These are phyloP conservation scores for Epichloe hybrida DNA, from an alignment of 2,329 filamentous ascomycete genomes.

Conservation along the genomic window DNA sequence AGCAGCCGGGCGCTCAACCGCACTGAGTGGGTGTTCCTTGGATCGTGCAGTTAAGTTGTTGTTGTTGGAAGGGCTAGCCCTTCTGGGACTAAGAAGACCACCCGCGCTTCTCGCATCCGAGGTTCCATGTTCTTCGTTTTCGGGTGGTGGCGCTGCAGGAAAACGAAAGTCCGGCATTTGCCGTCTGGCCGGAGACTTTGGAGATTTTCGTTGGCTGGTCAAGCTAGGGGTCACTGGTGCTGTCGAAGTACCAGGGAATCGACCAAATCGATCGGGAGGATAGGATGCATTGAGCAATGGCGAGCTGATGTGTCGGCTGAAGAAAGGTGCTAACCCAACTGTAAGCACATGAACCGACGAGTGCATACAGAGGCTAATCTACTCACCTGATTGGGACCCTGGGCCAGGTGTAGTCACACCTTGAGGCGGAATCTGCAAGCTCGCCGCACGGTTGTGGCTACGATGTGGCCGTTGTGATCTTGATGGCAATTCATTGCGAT, in stretches of 20 bases:
- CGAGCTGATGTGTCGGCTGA: constrained; percentile 32
- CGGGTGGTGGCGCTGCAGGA: constrained; percentile 32
- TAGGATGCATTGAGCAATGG: constrained; percentile 43
- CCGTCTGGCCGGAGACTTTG: constrained; percentile 13
- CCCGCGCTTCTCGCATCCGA: constrained; percentile 21
- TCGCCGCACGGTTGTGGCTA: constrained; percentile 66
- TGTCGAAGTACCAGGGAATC: constrained; percentile 28
- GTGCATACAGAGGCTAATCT: neutral
- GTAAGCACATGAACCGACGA: neutral
- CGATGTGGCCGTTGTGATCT: constrained; percentile 39
- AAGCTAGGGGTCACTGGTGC: constrained; percentile 31
- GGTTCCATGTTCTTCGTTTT: constrained; percentile 16
- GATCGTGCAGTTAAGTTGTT: constrained; percentile 24
- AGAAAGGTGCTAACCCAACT: constrained; percentile 16
- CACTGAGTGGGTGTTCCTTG: constrained; percentile 33
- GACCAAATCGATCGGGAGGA: constrained; percentile 33
- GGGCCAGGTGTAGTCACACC: constrained; percentile 30
- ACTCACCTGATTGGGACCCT: constrained; percentile 25
- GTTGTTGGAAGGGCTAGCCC: constrained; percentile 18
- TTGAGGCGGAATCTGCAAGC: constrained; percentile 52
- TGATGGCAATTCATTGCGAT: constrained; percentile 26
- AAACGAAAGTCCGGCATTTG: constrained; percentile 43
- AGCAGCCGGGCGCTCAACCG: constrained; percentile 45
- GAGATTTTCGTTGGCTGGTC: constrained; percentile 23
- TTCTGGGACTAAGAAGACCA: constrained; percentile 26